Evolutionary conservation across 805 yeast genomes (phyloP).

Genomic region (Suhomyces prunicola): DNA sequence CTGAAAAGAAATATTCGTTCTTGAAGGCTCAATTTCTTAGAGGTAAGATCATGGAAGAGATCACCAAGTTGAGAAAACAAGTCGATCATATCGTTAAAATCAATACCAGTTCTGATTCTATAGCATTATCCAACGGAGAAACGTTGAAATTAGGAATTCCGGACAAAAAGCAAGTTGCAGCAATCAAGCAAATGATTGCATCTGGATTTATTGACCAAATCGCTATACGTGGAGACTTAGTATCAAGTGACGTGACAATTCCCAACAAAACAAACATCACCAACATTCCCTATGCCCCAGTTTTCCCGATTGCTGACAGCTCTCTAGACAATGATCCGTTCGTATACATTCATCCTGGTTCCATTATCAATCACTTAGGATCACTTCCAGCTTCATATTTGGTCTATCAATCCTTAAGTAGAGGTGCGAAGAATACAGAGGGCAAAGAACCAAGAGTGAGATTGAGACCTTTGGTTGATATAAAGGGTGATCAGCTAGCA

Average conservation of each 20-base stretch:
- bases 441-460: constrained; percentile 48
- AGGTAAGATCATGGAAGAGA: constrained; percentile 81
- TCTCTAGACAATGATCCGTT: constrained; percentile 42
- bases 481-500: constrained; percentile 70
- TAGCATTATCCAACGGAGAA: constrained; percentile 44
- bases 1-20: constrained; percentile 45
- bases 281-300: constrained; percentile 63
- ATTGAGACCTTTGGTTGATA: constrained; percentile 73
- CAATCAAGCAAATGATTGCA: constrained; percentile 86
- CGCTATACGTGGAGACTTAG: constrained; percentile 76
- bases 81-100: constrained; percentile 69
- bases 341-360: constrained; percentile 79
- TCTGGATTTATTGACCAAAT: constrained; percentile 92
- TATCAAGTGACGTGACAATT: constrained; percentile 58
- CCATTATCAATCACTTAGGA: constrained; percentile 59
- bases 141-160: constrained; percentile 63
- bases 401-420: constrained; percentile 67
- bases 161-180: constrained; percentile 60
- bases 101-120: constrained; percentile 56
- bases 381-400: constrained; percentile 75
- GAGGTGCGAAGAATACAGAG: constrained; percentile 45
- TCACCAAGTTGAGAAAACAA: constrained; percentile 75
- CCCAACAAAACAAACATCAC: constrained; percentile 56
- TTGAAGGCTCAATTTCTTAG: constrained; percentile 64
- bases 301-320: constrained; percentile 44